Conservation (phyloP, 805 yeast genomes). For the Yarrowia deformans region DNA sequence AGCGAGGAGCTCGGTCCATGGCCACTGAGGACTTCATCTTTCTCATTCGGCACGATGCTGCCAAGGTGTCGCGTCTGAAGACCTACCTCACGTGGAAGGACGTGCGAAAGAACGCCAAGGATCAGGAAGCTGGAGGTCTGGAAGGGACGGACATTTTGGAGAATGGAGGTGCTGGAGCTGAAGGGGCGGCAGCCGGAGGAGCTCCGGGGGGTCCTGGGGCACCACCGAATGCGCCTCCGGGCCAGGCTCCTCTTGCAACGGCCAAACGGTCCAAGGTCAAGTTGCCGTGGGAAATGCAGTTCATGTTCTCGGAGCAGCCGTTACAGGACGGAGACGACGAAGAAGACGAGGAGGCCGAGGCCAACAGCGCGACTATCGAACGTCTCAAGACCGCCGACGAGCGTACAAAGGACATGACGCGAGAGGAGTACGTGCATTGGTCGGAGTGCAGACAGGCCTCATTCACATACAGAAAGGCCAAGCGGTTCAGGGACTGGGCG, state of each 20-base stretch:
- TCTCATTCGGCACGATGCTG: conserved; percentile 88
- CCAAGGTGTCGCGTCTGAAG: conserved; percentile 88
- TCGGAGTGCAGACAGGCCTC: conserved; percentile 98
- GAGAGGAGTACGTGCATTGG: conserved; percentile 98
- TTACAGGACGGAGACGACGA: conserved; percentile 68
- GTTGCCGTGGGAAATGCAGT: conserved; percentile 94
- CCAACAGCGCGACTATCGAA: conserved; percentile 85
- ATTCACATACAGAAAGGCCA: conserved; percentile 93
- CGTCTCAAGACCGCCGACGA: conserved; percentile 93
- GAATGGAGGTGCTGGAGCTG: conserved; percentile 53
- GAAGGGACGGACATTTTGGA: conserved; percentile 63
- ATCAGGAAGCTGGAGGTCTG: conserved; percentile 67
- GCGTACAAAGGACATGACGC: conserved; percentile 90
- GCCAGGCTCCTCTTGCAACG: conserved; percentile 44
- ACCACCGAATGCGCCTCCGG: conserved; percentile 4
- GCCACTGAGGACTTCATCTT: conserved; percentile 94
- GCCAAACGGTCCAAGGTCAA: conserved; percentile 76
- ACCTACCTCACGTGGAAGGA: conserved; percentile 97
- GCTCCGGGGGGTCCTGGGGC: conserved; percentile 9
- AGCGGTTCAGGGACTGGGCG: conserved; percentile 96
- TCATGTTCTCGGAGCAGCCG: conserved; percentile 92
- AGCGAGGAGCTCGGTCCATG: conserved; percentile 82
- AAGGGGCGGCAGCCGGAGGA: background rate
- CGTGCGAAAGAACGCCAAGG: conserved; percentile 81
- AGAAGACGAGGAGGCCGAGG: conserved; percentile 91